Evolutionary conservation across 1,139 yeast genomes (phyloP).

Genomic region (Debaryomyces psychrophilus): DNA sequence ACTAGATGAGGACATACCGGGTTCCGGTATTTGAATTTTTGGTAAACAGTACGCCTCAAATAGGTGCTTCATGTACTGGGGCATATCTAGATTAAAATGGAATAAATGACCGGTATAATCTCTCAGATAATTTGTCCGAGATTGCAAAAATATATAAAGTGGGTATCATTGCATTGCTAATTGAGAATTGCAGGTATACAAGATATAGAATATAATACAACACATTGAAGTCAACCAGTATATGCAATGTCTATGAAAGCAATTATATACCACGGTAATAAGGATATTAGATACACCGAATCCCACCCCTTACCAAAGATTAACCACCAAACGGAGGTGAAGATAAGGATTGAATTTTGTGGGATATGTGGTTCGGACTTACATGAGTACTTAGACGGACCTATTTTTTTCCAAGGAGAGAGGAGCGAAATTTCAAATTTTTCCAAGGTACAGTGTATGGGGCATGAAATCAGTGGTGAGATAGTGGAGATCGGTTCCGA

Average conservation of each 20-base stretch:
- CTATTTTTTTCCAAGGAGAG: slow-evolving; percentile 46
- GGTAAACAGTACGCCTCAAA: neutral
- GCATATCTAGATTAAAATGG: neutral
- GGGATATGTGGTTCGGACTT: slow-evolving; percentile 66
- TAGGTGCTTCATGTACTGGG: neutral
- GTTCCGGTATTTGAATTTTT: neutral
- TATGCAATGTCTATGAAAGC: slow-evolving; percentile 50
- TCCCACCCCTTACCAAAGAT: slow-evolving; percentile 50
- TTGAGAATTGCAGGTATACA: neutral
- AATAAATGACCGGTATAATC: slow-evolving; percentile 6
- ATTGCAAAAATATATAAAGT: slow-evolving; percentile 5
- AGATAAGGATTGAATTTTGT: slow-evolving; percentile 53
- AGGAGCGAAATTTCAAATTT: slow-evolving; percentile 23
- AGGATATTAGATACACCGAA: slow-evolving; percentile 48
- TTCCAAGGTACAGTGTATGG: slow-evolving; percentile 36
- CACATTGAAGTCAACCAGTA: neutral
- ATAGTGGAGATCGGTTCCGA: slow-evolving; percentile 33
- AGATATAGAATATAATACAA: neutral
- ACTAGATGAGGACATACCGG: neutral
- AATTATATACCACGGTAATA: slow-evolving; percentile 53
- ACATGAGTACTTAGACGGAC: slow-evolving; percentile 56
- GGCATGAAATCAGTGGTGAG: slow-evolving; percentile 58
- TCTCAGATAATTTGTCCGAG: slow-evolving; percentile 9
- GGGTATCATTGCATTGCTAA: neutral
- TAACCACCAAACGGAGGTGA: slow-evolving; percentile 48